Percentiles rank a stretch among this genome's conserved stretches.
These are phyloP conservation scores for Sarocladium kiliense DNA, from an alignment of 2,329 filamentous ascomycete genomes.

Conservation along the genomic window DNA sequence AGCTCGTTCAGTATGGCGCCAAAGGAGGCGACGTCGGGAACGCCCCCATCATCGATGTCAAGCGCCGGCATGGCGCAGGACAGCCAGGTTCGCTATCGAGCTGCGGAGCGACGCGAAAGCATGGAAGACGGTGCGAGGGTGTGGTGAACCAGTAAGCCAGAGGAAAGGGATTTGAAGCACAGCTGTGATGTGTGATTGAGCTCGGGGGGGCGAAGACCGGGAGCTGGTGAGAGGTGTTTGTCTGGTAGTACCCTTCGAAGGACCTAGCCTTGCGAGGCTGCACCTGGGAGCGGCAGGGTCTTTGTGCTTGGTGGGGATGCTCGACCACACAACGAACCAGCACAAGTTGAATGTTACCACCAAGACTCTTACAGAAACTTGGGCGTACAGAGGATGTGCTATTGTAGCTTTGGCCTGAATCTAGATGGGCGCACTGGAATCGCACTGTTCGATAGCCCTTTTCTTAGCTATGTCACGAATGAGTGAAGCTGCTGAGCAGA, in stretches of 20 bases:
- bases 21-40: constrained; percentile 50
- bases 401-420: no score
- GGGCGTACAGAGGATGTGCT: no score
- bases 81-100: constrained; percentile 7
- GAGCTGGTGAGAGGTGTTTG: not conserved
- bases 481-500: no score
- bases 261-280: constrained; percentile 1
- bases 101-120: not conserved
- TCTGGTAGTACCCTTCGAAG: not conserved
- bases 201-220: not conserved
- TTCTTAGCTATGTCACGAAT: no score
- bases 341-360: no score
- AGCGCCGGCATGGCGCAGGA: constrained; percentile 44
- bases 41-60: constrained; percentile 38
- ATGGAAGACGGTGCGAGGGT: not conserved
- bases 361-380: no score
- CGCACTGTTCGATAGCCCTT: no score
- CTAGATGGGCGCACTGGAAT: no score
- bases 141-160: not conserved
- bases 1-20: constrained; percentile 49
- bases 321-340: no score
- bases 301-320: not conserved
- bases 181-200: no score
- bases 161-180: no score
- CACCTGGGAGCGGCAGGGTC: not conserved